These are phyloP conservation scores for Diplogelasinospora grovesii DNA, from an alignment of 495 filamentous ascomycete genomes.

Conservation along the genomic window DNA sequence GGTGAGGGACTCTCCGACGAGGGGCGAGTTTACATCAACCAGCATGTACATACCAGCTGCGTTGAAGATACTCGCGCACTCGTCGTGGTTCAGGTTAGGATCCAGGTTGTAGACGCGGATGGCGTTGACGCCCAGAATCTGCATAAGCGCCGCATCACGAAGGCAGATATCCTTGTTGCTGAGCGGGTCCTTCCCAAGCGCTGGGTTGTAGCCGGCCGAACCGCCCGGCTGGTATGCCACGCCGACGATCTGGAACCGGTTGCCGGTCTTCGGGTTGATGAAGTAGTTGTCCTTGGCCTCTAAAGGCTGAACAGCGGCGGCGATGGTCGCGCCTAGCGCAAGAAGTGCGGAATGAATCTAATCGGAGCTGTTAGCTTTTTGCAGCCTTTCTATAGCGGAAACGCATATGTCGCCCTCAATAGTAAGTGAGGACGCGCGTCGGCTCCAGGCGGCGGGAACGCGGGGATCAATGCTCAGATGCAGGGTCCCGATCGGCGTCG, in stretches of 20 bases:
- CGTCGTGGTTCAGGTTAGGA: constrained; percentile 76
- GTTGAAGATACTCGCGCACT: constrained; percentile 90
- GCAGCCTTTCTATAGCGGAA: no score
- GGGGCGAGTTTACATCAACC: constrained; percentile 88
- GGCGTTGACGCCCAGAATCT: constrained; percentile 74
- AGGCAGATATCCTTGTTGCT: constrained; percentile 68
- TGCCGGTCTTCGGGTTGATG: constrained; percentile 67
- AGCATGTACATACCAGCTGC: constrained; percentile 56
- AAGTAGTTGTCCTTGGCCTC: constrained; percentile 73
- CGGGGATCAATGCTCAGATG: neutral
- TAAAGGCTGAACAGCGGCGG: constrained; percentile 63
- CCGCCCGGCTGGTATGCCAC: constrained; percentile 95
- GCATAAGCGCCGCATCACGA: constrained; percentile 89
- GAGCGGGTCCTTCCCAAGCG: constrained; percentile 59
- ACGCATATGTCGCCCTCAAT: no score
- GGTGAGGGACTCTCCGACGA: constrained; percentile 68
- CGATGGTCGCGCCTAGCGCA: constrained; percentile 46
- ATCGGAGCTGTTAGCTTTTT: neutral
- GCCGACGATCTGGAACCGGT: constrained; percentile 84
- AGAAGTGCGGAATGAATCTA: constrained; percentile 35
- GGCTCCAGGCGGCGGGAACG: neutral
- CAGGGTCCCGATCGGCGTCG: neutral
- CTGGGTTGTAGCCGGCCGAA: constrained; percentile 65
- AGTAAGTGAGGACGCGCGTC: neutral
- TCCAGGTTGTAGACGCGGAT: constrained; percentile 93